Conservation (phyloP, 1,139 yeast genomes). For the Eremothecium gossypii region DNA sequence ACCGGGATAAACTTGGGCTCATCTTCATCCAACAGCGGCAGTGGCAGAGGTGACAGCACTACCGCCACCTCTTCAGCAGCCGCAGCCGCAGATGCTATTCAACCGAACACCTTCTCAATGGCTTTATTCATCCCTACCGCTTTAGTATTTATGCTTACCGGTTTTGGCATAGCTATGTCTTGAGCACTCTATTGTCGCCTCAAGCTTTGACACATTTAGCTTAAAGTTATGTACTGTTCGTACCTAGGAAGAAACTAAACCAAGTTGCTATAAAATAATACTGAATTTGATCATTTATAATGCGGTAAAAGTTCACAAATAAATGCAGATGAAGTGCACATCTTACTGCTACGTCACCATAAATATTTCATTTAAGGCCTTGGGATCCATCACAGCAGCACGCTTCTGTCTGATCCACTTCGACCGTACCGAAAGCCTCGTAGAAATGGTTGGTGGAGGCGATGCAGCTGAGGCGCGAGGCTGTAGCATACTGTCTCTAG, state of each 20-base stretch:
- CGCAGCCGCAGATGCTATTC: not conserved
- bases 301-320: not conserved
- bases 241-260: not conserved
- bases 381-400: constrained; percentile 82
- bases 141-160: not conserved
- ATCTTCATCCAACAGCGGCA: constrained; percentile 12
- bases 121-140: not conserved
- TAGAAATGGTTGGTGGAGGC: constrained; percentile 38
- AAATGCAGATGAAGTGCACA: not conserved
- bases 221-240: not conserved
- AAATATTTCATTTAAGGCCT: constrained; percentile 83
- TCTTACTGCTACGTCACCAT: constrained; percentile 50
- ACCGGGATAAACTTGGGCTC: constrained; percentile 32
- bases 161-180: not conserved
- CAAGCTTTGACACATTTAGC: not conserved
- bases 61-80: constrained; percentile 7
- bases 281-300: too few species aligned
- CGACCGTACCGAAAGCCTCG: constrained; percentile 71
- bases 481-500: constrained; percentile 33
- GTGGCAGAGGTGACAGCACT: constrained; percentile 12
- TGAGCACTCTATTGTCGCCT: not conserved
- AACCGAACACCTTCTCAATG: not conserved
- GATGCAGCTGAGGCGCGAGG: constrained; percentile 29
- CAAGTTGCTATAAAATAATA: too few species aligned
- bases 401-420: constrained; percentile 82